phyloP scores from a whole-genome alignment of 371 early-diverging fungal species.

The Saksenaea oblongispora region DNA sequence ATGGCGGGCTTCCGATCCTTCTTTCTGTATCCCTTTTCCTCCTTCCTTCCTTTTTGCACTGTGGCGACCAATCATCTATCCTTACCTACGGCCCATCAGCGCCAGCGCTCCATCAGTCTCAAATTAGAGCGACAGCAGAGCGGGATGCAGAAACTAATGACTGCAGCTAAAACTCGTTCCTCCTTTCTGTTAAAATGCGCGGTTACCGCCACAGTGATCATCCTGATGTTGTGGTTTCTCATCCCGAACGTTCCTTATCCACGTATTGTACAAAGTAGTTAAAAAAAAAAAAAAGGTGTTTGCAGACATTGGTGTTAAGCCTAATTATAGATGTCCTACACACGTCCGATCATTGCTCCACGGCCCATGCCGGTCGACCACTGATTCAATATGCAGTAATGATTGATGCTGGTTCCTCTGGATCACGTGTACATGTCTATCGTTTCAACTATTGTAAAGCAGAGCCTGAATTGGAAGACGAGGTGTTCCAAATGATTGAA shows the following conservation, averaged over 20 bases:
- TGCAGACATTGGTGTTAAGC: background rate
- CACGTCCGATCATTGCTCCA: constrained; percentile 55
- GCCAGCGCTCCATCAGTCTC: constrained; percentile 43
- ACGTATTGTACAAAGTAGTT: background rate
- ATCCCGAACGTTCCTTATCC: constrained; percentile 11
- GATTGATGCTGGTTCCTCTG: constrained; percentile 96
- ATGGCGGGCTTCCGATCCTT: background rate
- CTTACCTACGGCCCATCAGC: constrained; percentile 35
- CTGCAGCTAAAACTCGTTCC: constrained; percentile 20
- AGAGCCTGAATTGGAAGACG: constrained; percentile 65
- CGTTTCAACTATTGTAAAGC: constrained; percentile 77
- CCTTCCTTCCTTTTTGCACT: background rate
- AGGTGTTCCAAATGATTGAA: constrained; percentile 78
- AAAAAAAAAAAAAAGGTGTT: background rate
- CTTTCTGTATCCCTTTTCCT: background rate
- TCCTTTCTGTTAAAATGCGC: constrained; percentile 14
- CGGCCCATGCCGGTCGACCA: constrained; percentile 54
- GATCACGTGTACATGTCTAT: constrained; percentile 94
- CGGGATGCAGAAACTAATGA: constrained; percentile 33
- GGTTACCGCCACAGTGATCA: constrained; percentile 5
- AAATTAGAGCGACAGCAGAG: constrained; percentile 35
- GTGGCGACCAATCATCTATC: constrained; percentile 14
- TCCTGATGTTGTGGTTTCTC: constrained; percentile 23
- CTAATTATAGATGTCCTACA: background rate
- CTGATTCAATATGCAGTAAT: constrained; percentile 67